These are phyloP conservation scores for Apiospora arundinis DNA, from an alignment of 2,329 filamentous ascomycete genomes.

Conservation along the genomic window DNA sequence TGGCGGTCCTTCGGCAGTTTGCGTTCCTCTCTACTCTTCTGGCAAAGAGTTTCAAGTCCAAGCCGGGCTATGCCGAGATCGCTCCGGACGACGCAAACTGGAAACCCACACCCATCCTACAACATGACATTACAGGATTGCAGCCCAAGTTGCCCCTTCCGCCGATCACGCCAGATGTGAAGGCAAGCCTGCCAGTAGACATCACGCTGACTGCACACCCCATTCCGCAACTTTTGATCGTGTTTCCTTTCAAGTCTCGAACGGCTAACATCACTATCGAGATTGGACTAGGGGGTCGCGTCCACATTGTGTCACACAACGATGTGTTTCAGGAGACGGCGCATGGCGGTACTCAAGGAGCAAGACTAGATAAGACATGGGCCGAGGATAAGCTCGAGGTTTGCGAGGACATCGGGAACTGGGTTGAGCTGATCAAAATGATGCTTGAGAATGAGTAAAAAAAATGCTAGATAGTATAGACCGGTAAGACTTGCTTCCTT, in stretches of 20 bases:
- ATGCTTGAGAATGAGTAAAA: slow-evolving; percentile 32
- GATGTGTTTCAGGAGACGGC: slow-evolving; percentile 35
- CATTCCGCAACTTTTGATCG: slow-evolving; percentile 55
- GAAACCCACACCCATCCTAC: slow-evolving; percentile 32
- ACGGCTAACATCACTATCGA: slow-evolving; percentile 63
- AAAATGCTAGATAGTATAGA: neutral
- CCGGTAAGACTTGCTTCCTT: neutral
- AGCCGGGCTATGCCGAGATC: slow-evolving; percentile 32
- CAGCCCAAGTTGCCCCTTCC: slow-evolving; percentile 32
- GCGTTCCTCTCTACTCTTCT: slow-evolving; percentile 72
- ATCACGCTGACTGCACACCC: slow-evolving; percentile 60
- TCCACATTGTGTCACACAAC: slow-evolving; percentile 66
- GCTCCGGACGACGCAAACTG: slow-evolving; percentile 26
- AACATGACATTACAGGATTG: slow-evolving; percentile 32
- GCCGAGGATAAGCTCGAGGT: slow-evolving; percentile 54
- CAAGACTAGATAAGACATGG: slow-evolving; percentile 47
- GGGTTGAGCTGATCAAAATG: slow-evolving; percentile 43
- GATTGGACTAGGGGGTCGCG: slow-evolving; percentile 64
- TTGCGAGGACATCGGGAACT: slow-evolving; percentile 59
- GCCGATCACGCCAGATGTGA: slow-evolving; percentile 20
- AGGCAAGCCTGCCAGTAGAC: slow-evolving; percentile 49
- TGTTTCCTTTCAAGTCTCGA: slow-evolving; percentile 57
- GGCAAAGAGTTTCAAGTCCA: slow-evolving; percentile 61
- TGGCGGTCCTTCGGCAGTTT: slow-evolving; percentile 80
- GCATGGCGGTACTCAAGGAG: slow-evolving; percentile 27